These are phyloP conservation scores for Cyclanthera cordifolia DNA, from an alignment of 306 rosid genomes.

Conservation along the genomic window DNA sequence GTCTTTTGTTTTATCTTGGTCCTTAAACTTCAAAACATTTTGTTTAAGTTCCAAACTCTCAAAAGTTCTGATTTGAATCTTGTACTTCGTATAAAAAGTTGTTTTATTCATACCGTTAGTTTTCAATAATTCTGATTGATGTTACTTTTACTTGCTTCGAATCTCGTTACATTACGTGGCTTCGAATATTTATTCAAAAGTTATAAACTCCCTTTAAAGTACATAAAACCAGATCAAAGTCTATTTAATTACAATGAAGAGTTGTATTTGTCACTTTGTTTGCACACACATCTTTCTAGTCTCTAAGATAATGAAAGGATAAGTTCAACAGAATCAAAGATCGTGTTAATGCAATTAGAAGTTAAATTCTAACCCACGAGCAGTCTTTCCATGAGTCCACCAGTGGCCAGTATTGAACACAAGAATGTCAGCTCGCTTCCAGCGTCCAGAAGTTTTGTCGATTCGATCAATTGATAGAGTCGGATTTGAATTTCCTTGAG, in stretches of 20 bases:
- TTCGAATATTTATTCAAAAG: background rate
- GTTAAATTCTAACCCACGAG: constrained; percentile 59
- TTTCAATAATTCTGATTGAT: background rate
- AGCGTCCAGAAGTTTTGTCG: constrained; percentile 71
- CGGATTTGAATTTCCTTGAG: constrained; percentile 65
- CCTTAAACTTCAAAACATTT: background rate
- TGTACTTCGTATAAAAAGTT: background rate
- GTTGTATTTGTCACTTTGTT: background rate
- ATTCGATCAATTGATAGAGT: constrained; percentile 79
- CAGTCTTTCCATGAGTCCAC: constrained; percentile 99
- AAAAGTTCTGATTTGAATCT: background rate
- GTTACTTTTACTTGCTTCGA: no score
- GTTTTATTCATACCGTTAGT: background rate
- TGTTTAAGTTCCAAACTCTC: background rate
- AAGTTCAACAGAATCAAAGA: constrained; percentile 4
- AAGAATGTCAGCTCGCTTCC: constrained; percentile 87
- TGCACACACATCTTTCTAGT: background rate
- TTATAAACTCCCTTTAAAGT: background rate
- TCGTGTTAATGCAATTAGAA: background rate
- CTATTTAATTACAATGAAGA: background rate
- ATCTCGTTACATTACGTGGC: background rate
- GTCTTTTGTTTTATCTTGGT: background rate
- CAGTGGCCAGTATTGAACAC: constrained; percentile 95
- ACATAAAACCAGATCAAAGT: background rate
- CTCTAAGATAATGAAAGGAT: background rate